These are phyloP conservation scores for Collariella sp. DNA, from an alignment of 495 filamentous ascomycete genomes.

Conservation along the genomic window DNA sequence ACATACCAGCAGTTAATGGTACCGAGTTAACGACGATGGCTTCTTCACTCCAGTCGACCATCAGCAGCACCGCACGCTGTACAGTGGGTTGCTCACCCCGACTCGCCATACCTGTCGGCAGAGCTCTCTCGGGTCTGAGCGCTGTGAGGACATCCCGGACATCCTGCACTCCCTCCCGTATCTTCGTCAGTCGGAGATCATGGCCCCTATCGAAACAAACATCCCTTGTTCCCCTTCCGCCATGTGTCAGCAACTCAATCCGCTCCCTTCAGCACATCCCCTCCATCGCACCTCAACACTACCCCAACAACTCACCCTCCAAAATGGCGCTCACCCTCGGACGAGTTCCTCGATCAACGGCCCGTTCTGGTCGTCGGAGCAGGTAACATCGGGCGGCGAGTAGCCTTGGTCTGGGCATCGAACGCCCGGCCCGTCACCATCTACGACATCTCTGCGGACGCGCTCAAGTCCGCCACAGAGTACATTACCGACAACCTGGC, in stretches of 20 bases:
- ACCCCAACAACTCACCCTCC: neutral
- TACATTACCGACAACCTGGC: slow-evolving; percentile 33
- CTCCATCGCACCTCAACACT: neutral
- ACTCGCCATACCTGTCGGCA: neutral
- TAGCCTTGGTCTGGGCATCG: slow-evolving; percentile 33
- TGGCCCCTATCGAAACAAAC: neutral
- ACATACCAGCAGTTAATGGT: neutral
- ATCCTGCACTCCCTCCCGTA: neutral
- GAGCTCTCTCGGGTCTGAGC: neutral
- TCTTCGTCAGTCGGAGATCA: neutral
- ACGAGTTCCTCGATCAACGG: slow-evolving; percentile 23
- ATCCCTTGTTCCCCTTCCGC: neutral
- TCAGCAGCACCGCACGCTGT: neutral
- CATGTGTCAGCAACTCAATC: neutral
- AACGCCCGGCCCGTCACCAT: slow-evolving; percentile 28
- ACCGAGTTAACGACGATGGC: neutral
- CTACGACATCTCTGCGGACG: slow-evolving; percentile 28
- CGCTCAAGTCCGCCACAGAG: slow-evolving; percentile 20
- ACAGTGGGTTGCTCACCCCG: neutral
- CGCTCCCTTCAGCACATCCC: slow-evolving; percentile 1
- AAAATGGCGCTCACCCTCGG: slow-evolving; percentile 22
- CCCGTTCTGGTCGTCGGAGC: slow-evolving; percentile 34
- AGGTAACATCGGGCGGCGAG: slow-evolving; percentile 30
- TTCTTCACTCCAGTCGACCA: neutral
- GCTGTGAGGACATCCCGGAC: neutral